phyloP scores from a whole-genome alignment of 2,329 filamentous ascomycete genomes.

The Aspergillus sp. region DNA sequence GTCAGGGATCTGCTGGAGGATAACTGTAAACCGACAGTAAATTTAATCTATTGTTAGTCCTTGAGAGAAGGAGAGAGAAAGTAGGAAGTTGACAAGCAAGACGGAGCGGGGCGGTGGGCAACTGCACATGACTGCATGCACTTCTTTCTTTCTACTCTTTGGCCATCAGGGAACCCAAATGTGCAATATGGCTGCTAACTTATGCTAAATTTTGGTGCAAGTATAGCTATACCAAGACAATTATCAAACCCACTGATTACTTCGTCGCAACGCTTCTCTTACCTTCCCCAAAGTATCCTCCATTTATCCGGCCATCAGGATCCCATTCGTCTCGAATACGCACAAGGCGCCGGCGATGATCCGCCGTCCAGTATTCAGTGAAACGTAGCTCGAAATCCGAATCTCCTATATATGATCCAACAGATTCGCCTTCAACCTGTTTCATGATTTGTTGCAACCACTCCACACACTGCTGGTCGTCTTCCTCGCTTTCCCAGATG shows the following conservation, averaged over 20 bases:
- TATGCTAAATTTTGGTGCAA: too few relatives aligned
- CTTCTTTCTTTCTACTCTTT: too few relatives aligned
- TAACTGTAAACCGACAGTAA: not conserved
- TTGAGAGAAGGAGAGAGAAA: not conserved
- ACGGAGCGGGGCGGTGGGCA: not conserved
- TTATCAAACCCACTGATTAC: not conserved
- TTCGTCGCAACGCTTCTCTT: not conserved
- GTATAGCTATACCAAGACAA: too few relatives aligned
- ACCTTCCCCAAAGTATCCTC: not conserved
- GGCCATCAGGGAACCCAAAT: too few relatives aligned
- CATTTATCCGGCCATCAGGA: constrained; percentile 20
- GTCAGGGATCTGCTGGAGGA: not conserved
- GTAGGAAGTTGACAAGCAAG: not conserved
- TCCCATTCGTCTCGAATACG: constrained; percentile 33
- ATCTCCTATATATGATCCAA: constrained; percentile 57
- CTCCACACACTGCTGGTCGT: constrained; percentile 44
- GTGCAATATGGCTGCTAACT: too few relatives aligned
- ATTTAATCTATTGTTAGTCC: not conserved
- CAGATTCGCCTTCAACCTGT: constrained; percentile 40
- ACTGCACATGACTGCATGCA: not conserved
- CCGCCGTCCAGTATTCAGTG: constrained; percentile 51
- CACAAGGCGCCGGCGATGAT: constrained; percentile 44
- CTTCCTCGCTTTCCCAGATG: constrained; percentile 48
- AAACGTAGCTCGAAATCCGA: constrained; percentile 51
- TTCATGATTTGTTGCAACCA: constrained; percentile 49